A percentile compares a stretch with the other conserved stretches of the same genome.
Evolutionary conservation across 345 rosid genomes (phyloP).

Genomic region (Citrus trifoliata): DNA sequence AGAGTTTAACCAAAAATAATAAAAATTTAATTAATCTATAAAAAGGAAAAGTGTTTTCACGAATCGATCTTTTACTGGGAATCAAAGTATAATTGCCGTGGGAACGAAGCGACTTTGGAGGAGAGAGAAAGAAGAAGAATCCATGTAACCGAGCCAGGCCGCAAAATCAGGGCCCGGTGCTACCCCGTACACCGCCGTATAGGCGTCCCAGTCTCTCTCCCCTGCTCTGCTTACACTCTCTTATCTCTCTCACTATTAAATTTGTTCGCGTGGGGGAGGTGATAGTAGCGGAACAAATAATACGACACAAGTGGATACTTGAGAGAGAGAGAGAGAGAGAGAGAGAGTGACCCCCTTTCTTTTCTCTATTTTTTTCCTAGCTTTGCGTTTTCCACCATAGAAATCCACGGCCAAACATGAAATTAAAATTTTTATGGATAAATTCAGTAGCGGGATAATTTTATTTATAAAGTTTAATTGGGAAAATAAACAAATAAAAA

Average conservation of each 20-base stretch:
- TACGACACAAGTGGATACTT: constrained; percentile 2
- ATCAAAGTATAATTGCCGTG: constrained; percentile 46
- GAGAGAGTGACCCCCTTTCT: not conserved
- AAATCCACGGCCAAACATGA: constrained; percentile 23
- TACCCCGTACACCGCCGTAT: constrained; percentile 49
- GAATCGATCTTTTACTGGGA: constrained; percentile 30
- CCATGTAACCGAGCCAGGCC: constrained; percentile 28
- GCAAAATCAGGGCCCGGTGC: constrained; percentile 41
- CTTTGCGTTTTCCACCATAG: constrained; percentile 50
- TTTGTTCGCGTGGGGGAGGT: constrained; percentile 6
- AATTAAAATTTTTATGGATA: not conserved
- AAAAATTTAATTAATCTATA: not conserved
- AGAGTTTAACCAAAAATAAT: constrained; percentile 21
- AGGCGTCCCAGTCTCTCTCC: constrained; percentile 24
- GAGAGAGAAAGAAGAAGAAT: constrained; percentile 27
- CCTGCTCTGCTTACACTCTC: constrained; percentile 12
- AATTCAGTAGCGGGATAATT: not conserved
- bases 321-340: constrained; percentile 7
- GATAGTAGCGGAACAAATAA: constrained; percentile 19
- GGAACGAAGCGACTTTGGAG: constrained; percentile 39
- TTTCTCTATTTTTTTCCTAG: not conserved
- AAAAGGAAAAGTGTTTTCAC: not conserved
- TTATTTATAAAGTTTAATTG: not conserved
- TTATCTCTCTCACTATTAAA: not conserved
- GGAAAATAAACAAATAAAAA: not conserved